Percentiles rank a stretch among this genome's conserved stretches.
phyloP scores from a whole-genome alignment of 1,284 basidiomycete genomes.

The Porodaedalea pini region DNA sequence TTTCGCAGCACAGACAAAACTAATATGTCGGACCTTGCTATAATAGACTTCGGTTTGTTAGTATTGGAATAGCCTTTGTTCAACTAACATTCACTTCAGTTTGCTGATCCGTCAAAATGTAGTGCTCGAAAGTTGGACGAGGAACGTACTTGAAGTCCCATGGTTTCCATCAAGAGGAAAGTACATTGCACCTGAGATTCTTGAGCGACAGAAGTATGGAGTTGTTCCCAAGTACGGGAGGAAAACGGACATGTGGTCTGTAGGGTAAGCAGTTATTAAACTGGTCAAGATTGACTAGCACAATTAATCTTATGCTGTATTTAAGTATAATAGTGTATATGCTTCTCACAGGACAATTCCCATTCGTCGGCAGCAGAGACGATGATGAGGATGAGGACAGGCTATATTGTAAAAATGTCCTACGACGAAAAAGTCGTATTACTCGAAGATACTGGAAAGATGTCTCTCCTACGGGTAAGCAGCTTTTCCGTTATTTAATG shows the following conservation, averaged over 20 bases:
- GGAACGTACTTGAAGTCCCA: too few relatives aligned
- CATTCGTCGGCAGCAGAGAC: not conserved
- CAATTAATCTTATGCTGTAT: not conserved
- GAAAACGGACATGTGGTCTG: slow-evolving; percentile 3
- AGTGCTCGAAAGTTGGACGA: not conserved
- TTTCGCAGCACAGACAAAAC: not conserved
- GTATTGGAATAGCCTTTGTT: too few relatives aligned
- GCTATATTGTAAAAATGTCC: not conserved
- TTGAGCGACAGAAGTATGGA: not conserved
- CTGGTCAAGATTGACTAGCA: not conserved
- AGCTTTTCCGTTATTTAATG: not conserved
- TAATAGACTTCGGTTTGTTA: slow-evolving; percentile 3
- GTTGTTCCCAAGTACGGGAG: too few relatives aligned
- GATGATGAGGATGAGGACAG: not conserved
- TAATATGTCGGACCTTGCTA: not conserved
- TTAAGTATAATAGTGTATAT: not conserved
- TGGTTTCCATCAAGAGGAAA: too few relatives aligned
- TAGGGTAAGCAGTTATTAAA: not conserved
- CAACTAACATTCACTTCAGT: too few relatives aligned
- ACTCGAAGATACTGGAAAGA: too few relatives aligned
- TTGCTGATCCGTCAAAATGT: too few relatives aligned
- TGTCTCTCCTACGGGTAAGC: not conserved
- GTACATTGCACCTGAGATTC: not conserved
- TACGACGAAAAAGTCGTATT: too few relatives aligned
- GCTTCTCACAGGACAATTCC: not conserved